A percentile compares a stretch with the other conserved stretches of the same genome.
These are phyloP conservation scores for Emiliania huxleyi DNA, from an alignment of 78 protist genomes.

Conservation along the genomic window DNA sequence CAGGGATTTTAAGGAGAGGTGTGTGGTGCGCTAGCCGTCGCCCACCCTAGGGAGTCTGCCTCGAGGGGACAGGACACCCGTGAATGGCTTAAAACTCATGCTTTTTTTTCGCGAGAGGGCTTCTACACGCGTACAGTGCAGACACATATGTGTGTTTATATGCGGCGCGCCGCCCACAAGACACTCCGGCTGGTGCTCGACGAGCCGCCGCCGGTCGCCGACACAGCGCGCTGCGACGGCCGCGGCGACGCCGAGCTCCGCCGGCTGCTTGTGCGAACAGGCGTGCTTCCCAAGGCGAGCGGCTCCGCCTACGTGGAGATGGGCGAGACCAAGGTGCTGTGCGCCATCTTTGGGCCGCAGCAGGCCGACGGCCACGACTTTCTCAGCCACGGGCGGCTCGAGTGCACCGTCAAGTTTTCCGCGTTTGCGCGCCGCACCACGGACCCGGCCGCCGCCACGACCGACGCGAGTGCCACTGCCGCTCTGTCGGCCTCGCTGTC, in stretches of 20 bases:
- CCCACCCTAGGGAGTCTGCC: no score
- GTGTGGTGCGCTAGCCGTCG: no score
- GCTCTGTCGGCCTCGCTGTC: slow-evolving; percentile 21
- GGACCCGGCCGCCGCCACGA: neutral
- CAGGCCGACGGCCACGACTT: neutral
- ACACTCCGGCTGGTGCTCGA: neutral
- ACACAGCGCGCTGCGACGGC: neutral
- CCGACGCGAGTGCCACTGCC: no score
- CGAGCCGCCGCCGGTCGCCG: neutral
- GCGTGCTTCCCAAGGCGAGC: slow-evolving; percentile 57
- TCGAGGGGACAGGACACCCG: no score
- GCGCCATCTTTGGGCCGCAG: slow-evolving; percentile 55
- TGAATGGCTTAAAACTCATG: no score
- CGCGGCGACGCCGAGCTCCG: neutral
- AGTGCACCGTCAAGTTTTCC: neutral
- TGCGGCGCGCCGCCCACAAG: no score
- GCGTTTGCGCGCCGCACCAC: neutral
- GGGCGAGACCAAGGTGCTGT: slow-evolving; percentile 72
- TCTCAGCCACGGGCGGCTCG: neutral
- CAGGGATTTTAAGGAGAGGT: no score
- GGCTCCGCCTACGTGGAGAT: slow-evolving; percentile 80
- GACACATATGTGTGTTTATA: no score
- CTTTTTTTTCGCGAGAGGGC: no score
- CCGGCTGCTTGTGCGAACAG: slow-evolving; percentile 6
- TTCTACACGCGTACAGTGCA: no score